phyloP scores from a whole-genome alignment of 805 yeast genomes.

The Maudiozyma saulgeensis region DNA sequence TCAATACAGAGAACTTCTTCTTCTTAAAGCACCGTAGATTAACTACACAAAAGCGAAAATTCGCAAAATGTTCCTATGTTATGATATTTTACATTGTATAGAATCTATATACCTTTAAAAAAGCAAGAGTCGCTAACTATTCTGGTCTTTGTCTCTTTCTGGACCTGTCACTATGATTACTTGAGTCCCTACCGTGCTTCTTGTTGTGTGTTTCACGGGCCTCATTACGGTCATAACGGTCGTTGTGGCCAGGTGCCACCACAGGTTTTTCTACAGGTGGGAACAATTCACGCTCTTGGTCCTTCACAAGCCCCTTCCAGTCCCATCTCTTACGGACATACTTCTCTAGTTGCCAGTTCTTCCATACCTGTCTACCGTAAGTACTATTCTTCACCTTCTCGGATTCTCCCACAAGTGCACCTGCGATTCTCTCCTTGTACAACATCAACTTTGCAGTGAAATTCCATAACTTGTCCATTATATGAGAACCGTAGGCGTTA shows the following conservation, averaged over 20 bases:
- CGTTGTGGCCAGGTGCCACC: constrained; percentile 20
- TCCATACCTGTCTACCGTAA: constrained; percentile 91
- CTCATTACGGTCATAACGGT: background rate
- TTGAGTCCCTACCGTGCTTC: background rate
- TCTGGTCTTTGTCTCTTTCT: background rate
- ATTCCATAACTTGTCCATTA: constrained; percentile 75
- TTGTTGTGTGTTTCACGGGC: background rate
- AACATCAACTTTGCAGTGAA: constrained; percentile 69
- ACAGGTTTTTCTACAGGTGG: constrained; percentile 13
- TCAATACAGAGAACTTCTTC: too few relatives aligned
- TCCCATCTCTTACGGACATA: constrained; percentile 45
- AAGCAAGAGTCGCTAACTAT: background rate
- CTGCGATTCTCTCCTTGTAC: constrained; percentile 80
- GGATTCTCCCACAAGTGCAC: constrained; percentile 47
- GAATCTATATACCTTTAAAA: background rate
- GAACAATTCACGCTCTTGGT: constrained; percentile 37
- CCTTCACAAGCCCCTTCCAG: constrained; percentile 64
- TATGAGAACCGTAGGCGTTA: constrained; percentile 85
- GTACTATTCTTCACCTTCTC: constrained; percentile 70
- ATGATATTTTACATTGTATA: background rate
- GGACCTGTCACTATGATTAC: background rate
- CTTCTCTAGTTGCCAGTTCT: too few relatives aligned
- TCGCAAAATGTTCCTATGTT: background rate
- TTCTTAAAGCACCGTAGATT: too few relatives aligned
- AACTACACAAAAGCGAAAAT: too few relatives aligned